phyloP scores from a whole-genome alignment of 768 basidiomycete genomes.

The Mycena rosella region DNA sequence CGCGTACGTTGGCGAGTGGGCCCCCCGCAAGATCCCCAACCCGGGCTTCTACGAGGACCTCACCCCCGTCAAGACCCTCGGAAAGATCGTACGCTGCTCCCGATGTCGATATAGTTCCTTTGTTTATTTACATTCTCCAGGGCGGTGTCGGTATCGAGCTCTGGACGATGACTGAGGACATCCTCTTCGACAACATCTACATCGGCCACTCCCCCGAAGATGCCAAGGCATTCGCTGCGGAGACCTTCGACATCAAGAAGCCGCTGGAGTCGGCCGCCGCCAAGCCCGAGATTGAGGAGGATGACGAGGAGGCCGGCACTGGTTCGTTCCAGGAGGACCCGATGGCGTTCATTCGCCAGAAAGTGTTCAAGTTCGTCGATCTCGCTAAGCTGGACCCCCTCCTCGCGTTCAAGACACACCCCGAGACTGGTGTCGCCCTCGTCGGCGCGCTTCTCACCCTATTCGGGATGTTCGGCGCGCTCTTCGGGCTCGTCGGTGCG shows the following conservation, averaged over 20 bases:
- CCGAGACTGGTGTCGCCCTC: conserved; percentile 87
- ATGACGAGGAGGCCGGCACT: conserved; percentile 60
- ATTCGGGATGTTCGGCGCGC: conserved; percentile 85
- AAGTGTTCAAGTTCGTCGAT: conserved; percentile 85
- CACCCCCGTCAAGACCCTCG: conserved; percentile 83
- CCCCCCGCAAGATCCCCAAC: conserved; percentile 91
- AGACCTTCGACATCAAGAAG: conserved; percentile 95
- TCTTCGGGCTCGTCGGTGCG: conserved; percentile 84
- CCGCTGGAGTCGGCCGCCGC: conserved; percentile 76
- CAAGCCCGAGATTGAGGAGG: conserved; percentile 67
- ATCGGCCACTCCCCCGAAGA: conserved; percentile 90
- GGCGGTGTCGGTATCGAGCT: conserved; percentile 97
- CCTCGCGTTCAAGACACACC: conserved; percentile 87
- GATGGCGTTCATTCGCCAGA: conserved; percentile 81
- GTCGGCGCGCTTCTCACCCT: conserved; percentile 80
- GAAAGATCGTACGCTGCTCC: conserved; percentile 77
- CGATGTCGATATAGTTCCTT: conserved; percentile 2
- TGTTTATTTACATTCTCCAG: conserved; percentile 49
- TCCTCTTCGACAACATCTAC: conserved; percentile 95
- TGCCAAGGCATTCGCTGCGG: conserved; percentile 84
- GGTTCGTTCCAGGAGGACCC: conserved; percentile 79
- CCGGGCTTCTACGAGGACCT: conserved; percentile 92
- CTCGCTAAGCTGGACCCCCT: conserved; percentile 81
- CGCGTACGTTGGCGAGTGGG: conserved; percentile 96
- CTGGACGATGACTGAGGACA: conserved; percentile 99